Evolutionary conservation across 2,329 filamentous ascomycete species (phyloP), one percentile per base, ranked within the genome.

Genomic region (Aphanocladium album): DNA sequence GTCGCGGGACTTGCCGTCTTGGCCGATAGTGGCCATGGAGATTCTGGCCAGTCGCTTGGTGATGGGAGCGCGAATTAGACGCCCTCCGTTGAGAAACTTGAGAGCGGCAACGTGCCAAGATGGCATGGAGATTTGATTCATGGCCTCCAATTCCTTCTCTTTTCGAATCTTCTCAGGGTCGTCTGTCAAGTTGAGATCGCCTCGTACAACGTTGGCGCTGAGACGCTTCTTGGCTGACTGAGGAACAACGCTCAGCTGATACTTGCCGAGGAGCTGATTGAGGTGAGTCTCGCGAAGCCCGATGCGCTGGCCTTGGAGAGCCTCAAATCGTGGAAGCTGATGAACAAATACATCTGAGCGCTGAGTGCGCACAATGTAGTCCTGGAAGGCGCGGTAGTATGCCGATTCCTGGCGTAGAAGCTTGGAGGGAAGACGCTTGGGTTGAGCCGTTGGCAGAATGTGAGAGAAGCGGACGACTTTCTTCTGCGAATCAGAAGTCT

Each of bases 341-440:
- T 96, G 90, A 59, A 96, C 83, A 71, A 96, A 96, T 11, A 88
- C 86, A 73, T 98, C 95, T 19, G 81, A 78, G 57, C 81, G 79
- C 60, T 84, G 85, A 16, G 85, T 85, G 35, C 84, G 84, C 62
- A 89, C 82, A 50, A 87, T 78, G 66, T 90, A 83, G 69, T 89
- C 86, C 66, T 91, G 87, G 72, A 96, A 97, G 11, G 91, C 91
- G 63, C 90, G 88, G 76, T 92, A 93, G 74, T 96, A 97, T 5
- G 93, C 89, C 3, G 89, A 88, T 69, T 95, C 90, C 69, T 83
- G 79, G 61, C 79, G 80, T 25, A 73, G 61, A 33, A 87, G 74
- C 74, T 81, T 77, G 60, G 81, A 76, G 11, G 83, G 83, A 19
- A 86, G 74, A 39, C 74, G 74, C 67, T 79, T 79, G 25, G 82